Conservation (phyloP, 2,329 filamentous ascomycete genomes). For the Fusarium mexicanum region DNA sequence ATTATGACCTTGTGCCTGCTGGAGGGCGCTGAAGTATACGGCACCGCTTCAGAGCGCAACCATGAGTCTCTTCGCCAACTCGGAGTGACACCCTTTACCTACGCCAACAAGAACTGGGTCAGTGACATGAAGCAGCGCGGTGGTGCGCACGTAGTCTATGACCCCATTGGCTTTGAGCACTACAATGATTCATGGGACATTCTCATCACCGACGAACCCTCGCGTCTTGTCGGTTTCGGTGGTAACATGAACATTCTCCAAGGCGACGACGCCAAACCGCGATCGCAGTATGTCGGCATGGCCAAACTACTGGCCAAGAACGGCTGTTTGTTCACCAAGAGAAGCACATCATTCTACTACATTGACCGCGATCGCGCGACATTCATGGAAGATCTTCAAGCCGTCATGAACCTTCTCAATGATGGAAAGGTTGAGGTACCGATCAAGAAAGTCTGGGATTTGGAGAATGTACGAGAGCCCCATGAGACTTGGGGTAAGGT, state of each 20-base stretch:
- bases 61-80: slow-evolving; percentile 51
- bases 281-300: slow-evolving; percentile 46
- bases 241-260: slow-evolving; percentile 48
- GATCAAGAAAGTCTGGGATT: slow-evolving; percentile 53
- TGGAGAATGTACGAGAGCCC: slow-evolving; percentile 52
- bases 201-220: slow-evolving; percentile 47
- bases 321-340: slow-evolving; percentile 40
- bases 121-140: slow-evolving; percentile 54
- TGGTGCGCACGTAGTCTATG: slow-evolving; percentile 59
- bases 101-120: slow-evolving; percentile 61
- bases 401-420: slow-evolving; percentile 46
- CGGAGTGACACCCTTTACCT: slow-evolving; percentile 57
- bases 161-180: slow-evolving; percentile 60
- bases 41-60: slow-evolving; percentile 58
- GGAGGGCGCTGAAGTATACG: slow-evolving; percentile 58
- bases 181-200: slow-evolving; percentile 61
- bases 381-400: slow-evolving; percentile 46
- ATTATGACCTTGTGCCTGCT: slow-evolving; percentile 53
- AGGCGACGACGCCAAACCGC: slow-evolving; percentile 42
- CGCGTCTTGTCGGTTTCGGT: slow-evolving; percentile 53
- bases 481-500: slow-evolving; percentile 50
- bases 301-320: slow-evolving; percentile 50
- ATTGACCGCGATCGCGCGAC: slow-evolving; percentile 48
- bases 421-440: slow-evolving; percentile 48
- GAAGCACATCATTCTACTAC: slow-evolving; percentile 50